Percentiles rank a stretch among this genome's conserved stretches.
Evolutionary conservation across 2,329 filamentous ascomycete species (phyloP).

Genomic region (Peltaster fructicola): DNA sequence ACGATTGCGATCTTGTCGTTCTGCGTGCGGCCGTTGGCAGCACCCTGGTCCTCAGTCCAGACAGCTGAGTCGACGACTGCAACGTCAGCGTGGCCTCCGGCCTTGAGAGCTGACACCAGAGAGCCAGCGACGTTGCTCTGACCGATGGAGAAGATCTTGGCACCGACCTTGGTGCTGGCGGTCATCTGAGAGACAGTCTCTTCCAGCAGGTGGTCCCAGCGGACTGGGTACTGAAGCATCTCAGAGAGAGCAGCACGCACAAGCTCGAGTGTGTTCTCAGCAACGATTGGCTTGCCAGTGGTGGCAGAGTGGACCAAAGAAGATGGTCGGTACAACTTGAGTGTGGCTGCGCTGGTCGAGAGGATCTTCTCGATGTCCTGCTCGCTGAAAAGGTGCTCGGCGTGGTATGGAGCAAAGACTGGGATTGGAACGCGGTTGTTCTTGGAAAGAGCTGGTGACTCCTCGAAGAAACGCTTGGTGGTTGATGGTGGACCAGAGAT

Average conservation of each 20-base stretch:
- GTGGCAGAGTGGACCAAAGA: conserved; percentile 30
- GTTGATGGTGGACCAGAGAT: conserved; percentile 40
- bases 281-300: conserved; percentile 28
- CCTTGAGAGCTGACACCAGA: conserved; percentile 36
- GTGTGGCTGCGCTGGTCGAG: conserved; percentile 21
- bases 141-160: conserved; percentile 32
- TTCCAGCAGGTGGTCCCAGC: conserved; percentile 32
- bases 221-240: conserved; percentile 29
- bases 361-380: conserved; percentile 36
- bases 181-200: conserved; percentile 31
- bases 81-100: conserved; percentile 28
- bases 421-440: conserved; percentile 35
- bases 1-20: conserved; percentile 68
- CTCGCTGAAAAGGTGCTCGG: conserved; percentile 34
- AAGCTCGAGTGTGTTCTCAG: conserved; percentile 28
- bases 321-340: conserved; percentile 25
- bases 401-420: conserved; percentile 42
- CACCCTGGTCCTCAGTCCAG: conserved; percentile 21
- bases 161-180: conserved; percentile 21
- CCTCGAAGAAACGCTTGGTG: conserved; percentile 33
- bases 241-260: conserved; percentile 26
- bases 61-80: conserved; percentile 26
- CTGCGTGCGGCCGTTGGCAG: conserved; percentile 27
- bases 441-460: conserved; percentile 30
- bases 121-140: conserved; percentile 37